Evolutionary conservation across 352 stramenopile species (phyloP).

Genomic region (Globisporangium nagaii): DNA sequence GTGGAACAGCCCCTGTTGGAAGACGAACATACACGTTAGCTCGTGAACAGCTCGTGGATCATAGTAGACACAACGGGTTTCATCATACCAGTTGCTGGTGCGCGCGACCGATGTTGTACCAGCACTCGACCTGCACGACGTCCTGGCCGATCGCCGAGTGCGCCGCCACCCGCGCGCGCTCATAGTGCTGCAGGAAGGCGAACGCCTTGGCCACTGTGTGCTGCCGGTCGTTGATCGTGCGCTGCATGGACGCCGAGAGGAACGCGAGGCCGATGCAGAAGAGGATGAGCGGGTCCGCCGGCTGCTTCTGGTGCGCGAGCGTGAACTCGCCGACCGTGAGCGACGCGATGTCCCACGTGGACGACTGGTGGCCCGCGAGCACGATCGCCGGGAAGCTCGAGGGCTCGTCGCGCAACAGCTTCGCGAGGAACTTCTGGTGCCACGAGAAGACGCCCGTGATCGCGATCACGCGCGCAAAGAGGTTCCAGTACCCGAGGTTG

Average conservation of each 20-base stretch:
- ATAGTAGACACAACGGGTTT: background rate
- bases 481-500: constrained; percentile 81
- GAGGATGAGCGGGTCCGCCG: constrained; percentile 64
- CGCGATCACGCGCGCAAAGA: constrained; percentile 79
- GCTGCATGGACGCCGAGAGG: constrained; percentile 79
- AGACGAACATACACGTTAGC: constrained; percentile 2
- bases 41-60: background rate
- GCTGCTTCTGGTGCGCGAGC: constrained; percentile 73
- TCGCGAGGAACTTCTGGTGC: constrained; percentile 85
- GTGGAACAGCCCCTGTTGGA: constrained; percentile 68
- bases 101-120: constrained; percentile 84
- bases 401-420: constrained; percentile 69
- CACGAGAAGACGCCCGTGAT: constrained; percentile 83
- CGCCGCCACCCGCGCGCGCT: constrained; percentile 40
- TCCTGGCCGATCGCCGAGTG: constrained; percentile 55
- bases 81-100: constrained; percentile 83
- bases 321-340: constrained; percentile 82
- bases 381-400: constrained; percentile 77
- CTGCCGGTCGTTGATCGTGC: constrained; percentile 81
- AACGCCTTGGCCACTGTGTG: constrained; percentile 84
- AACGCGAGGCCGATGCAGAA: constrained; percentile 85
- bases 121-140: constrained; percentile 65
- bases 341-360: constrained; percentile 80
- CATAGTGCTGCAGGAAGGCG: constrained; percentile 81
- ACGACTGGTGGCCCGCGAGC: constrained; percentile 78